Percentiles rank a stretch among this genome's conserved stretches.
phyloP scores from a whole-genome alignment of 1,139 yeast genomes.

The Geotrichum bryndzae region DNA sequence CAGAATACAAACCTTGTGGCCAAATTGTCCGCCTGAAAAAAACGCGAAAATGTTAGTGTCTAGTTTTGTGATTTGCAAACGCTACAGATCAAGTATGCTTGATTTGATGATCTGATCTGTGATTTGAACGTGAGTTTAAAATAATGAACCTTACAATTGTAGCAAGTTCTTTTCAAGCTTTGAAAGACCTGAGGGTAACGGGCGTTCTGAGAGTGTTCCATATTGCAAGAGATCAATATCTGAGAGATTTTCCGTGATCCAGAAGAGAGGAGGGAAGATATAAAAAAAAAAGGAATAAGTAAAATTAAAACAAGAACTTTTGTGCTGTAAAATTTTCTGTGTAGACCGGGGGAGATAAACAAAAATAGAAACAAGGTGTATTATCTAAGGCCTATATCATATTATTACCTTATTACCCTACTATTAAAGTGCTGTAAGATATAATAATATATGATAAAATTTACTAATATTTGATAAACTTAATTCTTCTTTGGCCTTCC shows the following conservation, averaged over 20 bases:
- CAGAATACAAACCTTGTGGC: slow-evolving; percentile 31
- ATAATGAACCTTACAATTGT: slow-evolving; percentile 25
- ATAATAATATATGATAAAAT: background rate
- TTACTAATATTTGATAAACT: background rate
- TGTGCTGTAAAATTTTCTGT: background rate
- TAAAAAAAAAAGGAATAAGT: background rate
- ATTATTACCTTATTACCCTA: background rate
- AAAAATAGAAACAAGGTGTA: background rate
- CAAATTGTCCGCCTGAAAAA: slow-evolving; percentile 32
- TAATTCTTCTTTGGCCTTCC: background rate
- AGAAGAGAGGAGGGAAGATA: background rate
- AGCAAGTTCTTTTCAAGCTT: slow-evolving; percentile 29
- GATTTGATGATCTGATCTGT: background rate
- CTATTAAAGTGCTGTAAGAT: background rate
- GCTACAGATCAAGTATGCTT: background rate
- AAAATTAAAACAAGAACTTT: background rate
- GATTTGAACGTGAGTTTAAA: background rate
- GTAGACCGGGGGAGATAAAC: background rate
- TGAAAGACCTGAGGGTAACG: slow-evolving; percentile 7
- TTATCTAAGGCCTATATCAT: background rate
- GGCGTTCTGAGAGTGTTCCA: background rate
- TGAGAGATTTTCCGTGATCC: background rate
- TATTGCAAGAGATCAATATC: background rate
- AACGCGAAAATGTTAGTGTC: slow-evolving; percentile 13
- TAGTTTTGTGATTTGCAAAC: background rate